Base-by-base conservation (phyloP, 2,329 filamentous ascomycete species). In the Cryphonectria carpinicola region DNA sequence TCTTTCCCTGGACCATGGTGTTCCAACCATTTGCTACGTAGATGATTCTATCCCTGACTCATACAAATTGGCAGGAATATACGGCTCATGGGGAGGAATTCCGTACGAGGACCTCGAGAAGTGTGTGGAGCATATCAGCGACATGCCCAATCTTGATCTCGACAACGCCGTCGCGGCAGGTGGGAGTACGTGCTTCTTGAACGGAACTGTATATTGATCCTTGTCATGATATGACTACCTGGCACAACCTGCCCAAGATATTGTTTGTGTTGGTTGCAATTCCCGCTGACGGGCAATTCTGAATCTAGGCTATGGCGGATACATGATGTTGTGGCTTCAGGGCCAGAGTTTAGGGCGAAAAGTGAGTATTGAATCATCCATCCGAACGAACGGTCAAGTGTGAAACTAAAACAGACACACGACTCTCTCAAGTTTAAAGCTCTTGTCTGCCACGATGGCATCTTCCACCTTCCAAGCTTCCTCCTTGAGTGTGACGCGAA, bases 251-350 rank as follows among this genome's bases (percentile, higher is more conserved):
- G 4, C 46, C 46, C 17, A n/a, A 22, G 46, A n/a, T 11, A 14
- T 56, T n/a, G 46, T 49, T n/a, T 49, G 46, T 0, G 35, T 19
- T 58, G 14, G 28, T 35, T 58, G 13, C 17, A 19, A 58, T 32
- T 4, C 17, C 14, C 2, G 28, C 54, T 58, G 25, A 58, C 28
- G 54, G 28, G 11, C 28, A 19, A n/a, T n/a, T 58, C 35, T 58
- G 4, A 17, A 58, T 19, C 14, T 19, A 61, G 58, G 58, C 8
- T 89, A 86, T 71, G 87, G 88, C n/a, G 88, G 86, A 13, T 89
- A 88, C 77, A 85, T 90, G 85, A 83, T 88, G 74, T 87, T 87
- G 74, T 89, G 86, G 85, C 84, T 89, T 32, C 82, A 87, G 65
- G 86, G 86, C 0, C 84, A 88, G 32, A 79, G 83, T 0, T 78